Evolutionary conservation across 73 alveolate species (phyloP).

Genomic region (Symbiodinium natans): DNA sequence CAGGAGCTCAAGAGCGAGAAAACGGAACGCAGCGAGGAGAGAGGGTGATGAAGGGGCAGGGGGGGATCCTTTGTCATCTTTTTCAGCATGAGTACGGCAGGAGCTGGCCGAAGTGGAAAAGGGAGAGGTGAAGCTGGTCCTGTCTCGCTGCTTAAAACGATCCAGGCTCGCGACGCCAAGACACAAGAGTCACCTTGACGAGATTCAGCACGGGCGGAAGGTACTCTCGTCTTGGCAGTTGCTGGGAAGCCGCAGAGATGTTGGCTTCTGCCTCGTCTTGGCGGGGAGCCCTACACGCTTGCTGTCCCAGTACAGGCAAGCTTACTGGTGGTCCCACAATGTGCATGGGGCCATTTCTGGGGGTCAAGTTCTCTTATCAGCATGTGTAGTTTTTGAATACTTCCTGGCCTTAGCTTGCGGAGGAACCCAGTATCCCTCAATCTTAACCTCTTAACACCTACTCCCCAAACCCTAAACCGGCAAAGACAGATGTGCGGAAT

Average conservation of each 20-base stretch:
- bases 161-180: conserved; percentile 60
- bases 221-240: conserved; percentile 82
- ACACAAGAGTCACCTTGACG: no score
- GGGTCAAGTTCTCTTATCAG: no score
- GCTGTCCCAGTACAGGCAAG: no score
- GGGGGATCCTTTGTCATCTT: neutral
- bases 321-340: no score
- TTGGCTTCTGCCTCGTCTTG: conserved; percentile 69
- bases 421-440: no score
- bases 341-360: no score
- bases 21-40: conserved; percentile 85
- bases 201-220: no score
- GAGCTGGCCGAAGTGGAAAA: conserved; percentile 46
- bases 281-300: neutral
- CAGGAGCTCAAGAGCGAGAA: conserved; percentile 66
- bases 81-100: neutral
- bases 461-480: no score
- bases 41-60: neutral
- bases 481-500: no score
- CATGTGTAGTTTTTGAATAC: no score
- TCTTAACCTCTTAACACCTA: no score
- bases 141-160: conserved; percentile 79
- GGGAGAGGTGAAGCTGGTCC: conserved; percentile 34
- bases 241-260: conserved; percentile 92
- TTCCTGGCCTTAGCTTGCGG: no score